Base-by-base conservation (phyloP, 345 rosid species). In the Populus simonii region DNA sequence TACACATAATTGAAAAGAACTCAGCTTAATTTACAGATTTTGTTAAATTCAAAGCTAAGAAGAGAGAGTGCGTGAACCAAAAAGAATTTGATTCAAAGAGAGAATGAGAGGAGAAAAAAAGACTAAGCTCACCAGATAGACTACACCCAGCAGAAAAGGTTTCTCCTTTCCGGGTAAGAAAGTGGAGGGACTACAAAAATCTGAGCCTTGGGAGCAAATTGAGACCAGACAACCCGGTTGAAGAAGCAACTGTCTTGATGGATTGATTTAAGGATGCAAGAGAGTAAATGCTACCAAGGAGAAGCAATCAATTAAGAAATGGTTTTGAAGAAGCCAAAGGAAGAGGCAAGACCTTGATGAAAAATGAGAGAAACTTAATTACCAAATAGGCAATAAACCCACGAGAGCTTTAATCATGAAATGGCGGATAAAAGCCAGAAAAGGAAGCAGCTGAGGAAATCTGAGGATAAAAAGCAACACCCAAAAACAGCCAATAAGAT, bases 381-480 rank as follows among this genome's bases (percentile, higher is more conserved):
- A 71, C 61, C 39, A 72, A 76, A 83, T 68, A 79, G 75, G 76
- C 74, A 61, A 84, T 8, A 79, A 41, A 75, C 83, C 81, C 83
- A 49, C 61, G 17, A 65, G 27, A 39, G 41, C 20, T 36, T 16
- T 49, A 65, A 66, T 33, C 59, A 22, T 53, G 29, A 25, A 71
- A 77, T 55, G 33, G 25, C 45, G 23, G 35, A 65, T 9, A 72
- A 66, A 74, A 22, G 41, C 69, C 45, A 20, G 72, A 62, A 73
- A 20, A 33, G 36, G 70, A 76, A 69, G 70, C 36, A 31, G 74
- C 68, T 22, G 66, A 70, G 66, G 71, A 71, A 80, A 68, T 71
- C 66, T 66, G 75, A 23, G 61, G 45, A 31, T 25, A 17, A 55
- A 16, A 68, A 22, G 8, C 20, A 29, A 16, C 11, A 68, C 43